Conservation (phyloP, 1,284 basidiomycete genomes). For the Agroathelia rolfsii region DNA sequence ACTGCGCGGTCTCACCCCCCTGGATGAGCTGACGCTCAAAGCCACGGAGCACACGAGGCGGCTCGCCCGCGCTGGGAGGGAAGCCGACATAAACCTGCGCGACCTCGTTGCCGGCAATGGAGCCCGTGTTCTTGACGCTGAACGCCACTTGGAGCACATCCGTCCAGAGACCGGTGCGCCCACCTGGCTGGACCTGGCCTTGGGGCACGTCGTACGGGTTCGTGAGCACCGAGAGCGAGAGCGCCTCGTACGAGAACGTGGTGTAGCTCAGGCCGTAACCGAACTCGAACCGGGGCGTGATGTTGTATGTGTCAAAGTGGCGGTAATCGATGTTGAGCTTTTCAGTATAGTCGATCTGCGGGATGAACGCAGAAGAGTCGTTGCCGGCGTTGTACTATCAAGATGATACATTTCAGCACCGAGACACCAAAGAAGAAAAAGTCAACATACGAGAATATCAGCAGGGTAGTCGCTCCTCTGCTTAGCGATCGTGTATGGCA, state of each 20-base stretch:
- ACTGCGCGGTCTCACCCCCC: no score
- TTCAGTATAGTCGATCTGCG: constrained; percentile 6
- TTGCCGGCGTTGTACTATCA: constrained; percentile 27
- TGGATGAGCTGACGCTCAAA: no score
- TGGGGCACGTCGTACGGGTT: background rate
- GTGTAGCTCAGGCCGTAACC: constrained; percentile 34
- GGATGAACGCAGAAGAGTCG: constrained; percentile 15
- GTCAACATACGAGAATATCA: no score
- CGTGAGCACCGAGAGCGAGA: constrained; percentile 8
- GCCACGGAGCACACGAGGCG: constrained; percentile 13
- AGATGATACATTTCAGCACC: no score
- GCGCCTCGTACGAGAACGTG: constrained; percentile 26
- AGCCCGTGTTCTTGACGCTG: constrained; percentile 12
- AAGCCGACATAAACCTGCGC: constrained; percentile 11
- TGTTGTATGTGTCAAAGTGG: constrained; percentile 11
- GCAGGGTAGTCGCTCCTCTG: constrained; percentile 19
- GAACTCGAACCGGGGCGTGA: constrained; percentile 27
- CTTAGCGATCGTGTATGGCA: constrained; percentile 51
- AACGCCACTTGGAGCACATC: constrained; percentile 16
- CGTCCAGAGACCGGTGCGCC: background rate
- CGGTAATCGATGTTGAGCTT: constrained; percentile 10
- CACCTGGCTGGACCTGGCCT: no score
- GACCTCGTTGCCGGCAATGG: constrained; percentile 9
- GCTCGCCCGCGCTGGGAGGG: constrained; percentile 12
- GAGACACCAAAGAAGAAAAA: constrained; percentile 6